Evolutionary conservation across 768 basidiomycete species (phyloP), one percentile per base, ranked within the genome.

Genomic region (Tricholoma sp.): DNA sequence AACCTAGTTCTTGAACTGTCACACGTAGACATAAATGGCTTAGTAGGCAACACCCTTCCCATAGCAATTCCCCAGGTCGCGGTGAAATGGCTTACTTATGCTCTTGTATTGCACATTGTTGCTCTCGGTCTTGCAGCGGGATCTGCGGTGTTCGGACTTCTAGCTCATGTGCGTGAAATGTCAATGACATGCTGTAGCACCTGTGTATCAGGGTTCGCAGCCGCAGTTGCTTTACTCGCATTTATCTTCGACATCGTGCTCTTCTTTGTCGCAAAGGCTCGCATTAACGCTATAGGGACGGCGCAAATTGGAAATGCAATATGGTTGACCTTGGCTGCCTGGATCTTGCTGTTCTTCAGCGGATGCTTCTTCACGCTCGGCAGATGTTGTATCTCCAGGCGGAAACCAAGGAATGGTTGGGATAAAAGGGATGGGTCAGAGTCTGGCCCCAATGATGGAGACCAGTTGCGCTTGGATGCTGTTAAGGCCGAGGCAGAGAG

Each of bases 81-180:
- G 51, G 89, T 94, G 59, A 96, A 97, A 76, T 98, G 95, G 92
- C 76, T 98, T 67, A 98, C 97, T 9, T 96, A 96, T 66, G 86
- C 85, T 21, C 85, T 99, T 61, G 84, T 98, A 61, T 80, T 98
- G 14, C 95, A 98, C 68, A 84, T 97, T 58, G 85, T 94, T 57
- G 96, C 92, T 14, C 84, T 98, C 56, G 82, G 71, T 11, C 79
- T 89, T 34, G 83, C 92, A 8, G 87, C 80, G 12, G 76, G 82
- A 24, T 82, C 91, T 2, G 79, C 90, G 27, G 53, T 94, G 34
- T 90, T 96, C 61, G 94, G 94, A 39, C 80, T 95, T 16, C 80
- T 97, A 34, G 91, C 94, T 0, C 93, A 96, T 66, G 79, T 96
- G 57, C 85, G 88, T 12, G 88, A 92, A 69, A 85, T 91, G 80